Conservation (phyloP, 2,329 filamentous ascomycete species). For the Diplodia seriata region DNA sequence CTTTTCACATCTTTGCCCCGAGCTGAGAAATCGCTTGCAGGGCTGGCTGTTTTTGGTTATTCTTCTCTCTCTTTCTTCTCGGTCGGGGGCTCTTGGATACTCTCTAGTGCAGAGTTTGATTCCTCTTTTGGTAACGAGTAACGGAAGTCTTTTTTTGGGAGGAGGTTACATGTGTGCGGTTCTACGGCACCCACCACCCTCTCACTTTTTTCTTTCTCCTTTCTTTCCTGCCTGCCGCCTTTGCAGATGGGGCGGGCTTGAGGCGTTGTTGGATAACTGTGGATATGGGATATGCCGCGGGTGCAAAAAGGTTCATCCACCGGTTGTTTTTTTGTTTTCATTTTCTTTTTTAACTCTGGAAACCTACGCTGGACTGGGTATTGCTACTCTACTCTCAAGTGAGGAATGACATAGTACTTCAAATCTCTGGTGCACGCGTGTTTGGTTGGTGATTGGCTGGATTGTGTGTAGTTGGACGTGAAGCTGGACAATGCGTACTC, state of each 20-base stretch:
- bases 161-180: background rate
- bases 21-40: background rate
- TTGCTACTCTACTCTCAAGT: background rate
- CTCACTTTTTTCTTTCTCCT: background rate
- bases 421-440: background rate
- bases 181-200: background rate
- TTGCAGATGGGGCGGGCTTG: background rate
- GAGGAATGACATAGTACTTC: background rate
- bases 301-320: background rate
- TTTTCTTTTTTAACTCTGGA: background rate
- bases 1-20: background rate
- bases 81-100: background rate
- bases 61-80: background rate
- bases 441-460: too few relatives aligned
- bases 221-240: background rate
- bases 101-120: background rate
- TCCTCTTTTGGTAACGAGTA: background rate
- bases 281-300: background rate
- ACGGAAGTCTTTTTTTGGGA: background rate
- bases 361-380: background rate
- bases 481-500: background rate
- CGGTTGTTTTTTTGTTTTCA: background rate
- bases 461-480: too few relatives aligned
- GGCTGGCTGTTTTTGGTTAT: background rate
- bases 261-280: background rate